phyloP scores from a whole-genome alignment of 495 filamentous ascomycete genomes.

The Daldinia decipiens region DNA sequence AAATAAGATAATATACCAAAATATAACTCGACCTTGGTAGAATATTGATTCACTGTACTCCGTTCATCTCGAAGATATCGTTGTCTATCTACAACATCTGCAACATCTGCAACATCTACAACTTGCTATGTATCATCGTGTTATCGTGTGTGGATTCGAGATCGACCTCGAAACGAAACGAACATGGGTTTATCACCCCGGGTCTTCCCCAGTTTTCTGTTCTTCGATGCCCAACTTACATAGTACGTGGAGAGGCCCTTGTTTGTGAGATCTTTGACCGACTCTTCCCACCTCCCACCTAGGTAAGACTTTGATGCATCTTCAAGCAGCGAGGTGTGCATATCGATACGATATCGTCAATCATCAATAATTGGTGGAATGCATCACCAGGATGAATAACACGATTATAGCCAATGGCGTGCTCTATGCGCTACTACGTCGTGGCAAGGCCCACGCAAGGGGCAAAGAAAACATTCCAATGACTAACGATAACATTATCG shows the following conservation, averaged over 20 bases:
- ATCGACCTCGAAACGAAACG: slow-evolving; percentile 42
- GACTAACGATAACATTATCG: slow-evolving; percentile 18
- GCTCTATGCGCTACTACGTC: slow-evolving; percentile 11
- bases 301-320: slow-evolving; percentile 42
- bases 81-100: slow-evolving; percentile 11
- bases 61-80: slow-evolving; percentile 17
- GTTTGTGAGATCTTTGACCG: slow-evolving; percentile 36
- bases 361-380: slow-evolving; percentile 21
- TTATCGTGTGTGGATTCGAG: slow-evolving; percentile 25
- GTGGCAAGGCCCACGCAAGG: slow-evolving; percentile 29
- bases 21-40: background rate
- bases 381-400: slow-evolving; percentile 8
- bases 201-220: slow-evolving; percentile 38
- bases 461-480: slow-evolving; percentile 29
- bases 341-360: slow-evolving; percentile 8
- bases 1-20: slow-evolving; percentile 10
- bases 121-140: slow-evolving; percentile 23
- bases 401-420: slow-evolving; percentile 11
- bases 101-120: slow-evolving; percentile 4
- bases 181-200: slow-evolving; percentile 34
- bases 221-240: slow-evolving; percentile 21
- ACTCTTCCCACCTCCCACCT: slow-evolving; percentile 32
- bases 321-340: slow-evolving; percentile 27
- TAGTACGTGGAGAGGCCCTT: slow-evolving; percentile 8
- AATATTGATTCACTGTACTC: slow-evolving; percentile 32